phyloP scores from a whole-genome alignment of 2,329 filamentous ascomycete genomes.

The Trichothecium roseum region DNA sequence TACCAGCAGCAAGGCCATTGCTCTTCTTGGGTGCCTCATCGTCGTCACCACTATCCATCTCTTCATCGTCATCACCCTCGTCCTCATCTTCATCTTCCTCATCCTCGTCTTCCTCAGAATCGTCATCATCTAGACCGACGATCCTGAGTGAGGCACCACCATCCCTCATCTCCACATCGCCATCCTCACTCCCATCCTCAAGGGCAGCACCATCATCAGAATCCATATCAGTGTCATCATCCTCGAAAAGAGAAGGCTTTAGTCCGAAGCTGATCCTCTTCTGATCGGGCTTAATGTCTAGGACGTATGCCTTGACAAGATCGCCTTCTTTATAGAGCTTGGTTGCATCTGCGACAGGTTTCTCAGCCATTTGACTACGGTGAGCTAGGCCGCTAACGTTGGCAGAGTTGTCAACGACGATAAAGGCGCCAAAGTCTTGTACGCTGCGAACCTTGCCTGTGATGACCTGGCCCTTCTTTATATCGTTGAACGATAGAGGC shows the following conservation, averaged over 20 bases:
- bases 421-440: constrained; percentile 90
- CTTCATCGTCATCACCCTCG: constrained; percentile 24
- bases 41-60: constrained; percentile 26
- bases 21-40: constrained; percentile 30
- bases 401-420: constrained; percentile 74
- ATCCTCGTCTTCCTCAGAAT: constrained; percentile 27
- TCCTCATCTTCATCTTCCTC: constrained; percentile 24
- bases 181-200: constrained; percentile 30
- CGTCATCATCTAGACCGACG: constrained; percentile 34
- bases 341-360: constrained; percentile 69
- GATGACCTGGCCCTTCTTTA: constrained; percentile 70
- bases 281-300: constrained; percentile 66
- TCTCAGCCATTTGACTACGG: constrained; percentile 82
- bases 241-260: constrained; percentile 84
- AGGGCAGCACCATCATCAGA: constrained; percentile 33
- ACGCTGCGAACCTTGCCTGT: constrained; percentile 90
- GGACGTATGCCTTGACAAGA: constrained; percentile 79
- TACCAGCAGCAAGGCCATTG: constrained; percentile 57
- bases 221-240: constrained; percentile 43
- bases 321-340: constrained; percentile 88
- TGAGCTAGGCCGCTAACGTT: constrained; percentile 94
- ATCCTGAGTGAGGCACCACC: constrained; percentile 31
- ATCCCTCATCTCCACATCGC: constrained; percentile 38
- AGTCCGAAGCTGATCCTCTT: constrained; percentile 80
- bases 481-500: constrained; percentile 62